Evolutionary conservation across 345 rosid genomes (phyloP), one percentile per base, ranked within the genome.

Genomic region (Citropsis articulata): DNA sequence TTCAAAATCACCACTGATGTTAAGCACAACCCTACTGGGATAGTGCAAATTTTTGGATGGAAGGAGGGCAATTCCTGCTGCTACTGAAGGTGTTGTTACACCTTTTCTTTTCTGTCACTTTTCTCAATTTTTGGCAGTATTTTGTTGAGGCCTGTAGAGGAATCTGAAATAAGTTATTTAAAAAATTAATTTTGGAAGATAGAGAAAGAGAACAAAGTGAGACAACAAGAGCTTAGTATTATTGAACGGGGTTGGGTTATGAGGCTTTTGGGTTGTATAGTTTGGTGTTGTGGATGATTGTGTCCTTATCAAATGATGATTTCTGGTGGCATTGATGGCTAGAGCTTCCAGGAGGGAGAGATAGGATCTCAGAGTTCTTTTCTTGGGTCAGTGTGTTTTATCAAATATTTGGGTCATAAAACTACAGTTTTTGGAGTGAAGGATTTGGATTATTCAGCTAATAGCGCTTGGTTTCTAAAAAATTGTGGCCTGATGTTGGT

Each of bases 191-290:
- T 62, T 64, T 50, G 40, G 59, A 74, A 68, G 38, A 71, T 50
- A 63, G 68, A 72, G 75, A 76, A 50, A 42, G 27, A 27, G 16
- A 73, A 30, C 12, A 81, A 56, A 56, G 50, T 7, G 36, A 50
- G 64, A 62, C 14, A 14, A 55, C 18, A 61, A 71, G 72, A 25
- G 64, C 59, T 42, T 75, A 69, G 83, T 76, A 55, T 72, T 27
- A 22, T 74, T 75, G 48, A 79, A 57, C 21, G 76, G 38, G 74
- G 65, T 33, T 63, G 70, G 66, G 64, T 71, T 71, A 31, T 56
- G 78, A 73, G 63, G 74, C 66, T 81, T 48, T 75, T 67, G 67
- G 79, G 72, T 55, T 87, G 87, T 87, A 85, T 77, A 87, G 88
- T 74, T 72, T 77, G 69, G 22, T 82, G 31, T 62, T 31, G 33